phyloP scores from a whole-genome alignment of 2,329 filamentous ascomycete species.

The Phialophora expanda region DNA sequence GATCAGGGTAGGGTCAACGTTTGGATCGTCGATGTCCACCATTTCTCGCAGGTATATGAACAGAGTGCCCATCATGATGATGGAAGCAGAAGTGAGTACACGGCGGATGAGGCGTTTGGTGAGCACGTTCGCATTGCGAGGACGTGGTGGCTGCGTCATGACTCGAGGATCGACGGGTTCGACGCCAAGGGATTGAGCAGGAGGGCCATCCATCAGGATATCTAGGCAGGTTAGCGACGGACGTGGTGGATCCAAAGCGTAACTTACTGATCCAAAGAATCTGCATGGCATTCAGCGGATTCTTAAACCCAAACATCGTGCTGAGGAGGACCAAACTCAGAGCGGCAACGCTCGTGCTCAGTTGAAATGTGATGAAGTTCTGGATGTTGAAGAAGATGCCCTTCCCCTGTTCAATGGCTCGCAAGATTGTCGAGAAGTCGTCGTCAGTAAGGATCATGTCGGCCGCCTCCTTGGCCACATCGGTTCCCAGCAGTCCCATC shows the following conservation, averaged over 20 bases:
- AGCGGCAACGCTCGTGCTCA: conserved; percentile 94
- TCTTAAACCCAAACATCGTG: conserved; percentile 90
- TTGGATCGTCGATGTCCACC: conserved; percentile 66
- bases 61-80: conserved; percentile 94
- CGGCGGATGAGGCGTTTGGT: conserved; percentile 80
- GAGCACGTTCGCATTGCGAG: conserved; percentile 87
- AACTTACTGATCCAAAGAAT: conserved; percentile 97
- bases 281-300: conserved; percentile 98
- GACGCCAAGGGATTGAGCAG: conserved; percentile 94
- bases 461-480: conserved; percentile 93
- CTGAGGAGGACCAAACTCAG: conserved; percentile 89
- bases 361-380: conserved; percentile 97
- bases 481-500: conserved; percentile 93
- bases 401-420: conserved; percentile 97
- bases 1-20: conserved; percentile 40
- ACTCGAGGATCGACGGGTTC: conserved; percentile 93
- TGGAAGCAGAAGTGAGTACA: conserved; percentile 81
- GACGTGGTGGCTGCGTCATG: conserved; percentile 87
- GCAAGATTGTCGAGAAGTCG: conserved; percentile 88
- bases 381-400: conserved; percentile 99
- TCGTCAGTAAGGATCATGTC: conserved; percentile 89
- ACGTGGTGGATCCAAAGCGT: background rate
- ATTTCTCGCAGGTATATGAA: conserved; percentile 91
- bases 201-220: conserved; percentile 99
- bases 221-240: conserved; percentile 61